Evolutionary conservation across 83 land plant genomes (phyloP).

Genomic region (Larix sibirica): DNA sequence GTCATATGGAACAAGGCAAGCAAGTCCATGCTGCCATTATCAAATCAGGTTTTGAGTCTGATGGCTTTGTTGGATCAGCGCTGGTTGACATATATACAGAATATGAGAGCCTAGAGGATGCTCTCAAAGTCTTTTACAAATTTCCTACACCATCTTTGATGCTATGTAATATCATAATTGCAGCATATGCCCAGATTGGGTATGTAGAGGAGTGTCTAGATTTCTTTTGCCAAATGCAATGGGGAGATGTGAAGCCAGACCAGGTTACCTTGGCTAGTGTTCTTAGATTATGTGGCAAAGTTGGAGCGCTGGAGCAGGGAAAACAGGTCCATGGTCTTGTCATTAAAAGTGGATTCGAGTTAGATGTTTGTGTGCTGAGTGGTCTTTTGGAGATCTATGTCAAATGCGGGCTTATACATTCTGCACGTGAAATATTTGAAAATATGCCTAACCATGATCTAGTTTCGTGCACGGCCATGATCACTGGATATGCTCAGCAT

Average conservation of each 20-base stretch:
- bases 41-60: slow-evolving; percentile 23
- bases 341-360: slow-evolving; percentile 30
- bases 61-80: slow-evolving; percentile 37
- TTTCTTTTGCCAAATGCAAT: slow-evolving; percentile 6
- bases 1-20: slow-evolving; percentile 39
- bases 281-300: background rate
- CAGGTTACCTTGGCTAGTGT: slow-evolving; percentile 14
- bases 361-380: slow-evolving; percentile 59
- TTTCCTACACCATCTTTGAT: slow-evolving; percentile 14
- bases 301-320: too few species aligned
- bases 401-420: slow-evolving; percentile 66
- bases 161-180: background rate
- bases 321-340: too few species aligned
- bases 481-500: slow-evolving; percentile 56
- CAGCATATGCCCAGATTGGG: slow-evolving; percentile 14
- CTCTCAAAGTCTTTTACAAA: slow-evolving; percentile 33
- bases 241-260: slow-evolving; percentile 18
- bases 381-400: slow-evolving; percentile 66
- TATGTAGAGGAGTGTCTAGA: background rate
- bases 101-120: slow-evolving; percentile 35
- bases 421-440: slow-evolving; percentile 49
- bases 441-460: slow-evolving; percentile 49
- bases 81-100: slow-evolving; percentile 51
- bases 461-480: slow-evolving; percentile 69
- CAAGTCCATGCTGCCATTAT: slow-evolving; percentile 33